Percentiles rank a stretch among this genome's conserved stretches.
These are phyloP conservation scores for Vanilla planifolia DNA, from an alignment of 106 monocot species.

Conservation along the genomic window DNA sequence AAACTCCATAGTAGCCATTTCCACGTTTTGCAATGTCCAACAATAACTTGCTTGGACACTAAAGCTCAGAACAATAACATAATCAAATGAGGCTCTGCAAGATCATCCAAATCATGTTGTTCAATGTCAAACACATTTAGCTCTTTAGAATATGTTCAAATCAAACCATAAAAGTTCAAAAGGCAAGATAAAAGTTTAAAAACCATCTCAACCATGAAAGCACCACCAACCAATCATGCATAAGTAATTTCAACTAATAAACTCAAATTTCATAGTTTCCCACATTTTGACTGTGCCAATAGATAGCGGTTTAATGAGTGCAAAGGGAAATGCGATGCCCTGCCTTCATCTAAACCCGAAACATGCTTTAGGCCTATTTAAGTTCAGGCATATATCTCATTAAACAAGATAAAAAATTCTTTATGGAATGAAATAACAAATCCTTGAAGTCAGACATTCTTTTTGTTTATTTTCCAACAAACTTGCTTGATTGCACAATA, in stretches of 20 bases:
- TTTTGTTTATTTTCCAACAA: too few species aligned
- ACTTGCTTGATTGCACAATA: too few species aligned
- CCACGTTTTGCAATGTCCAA: neutral
- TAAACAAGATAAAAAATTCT: too few species aligned
- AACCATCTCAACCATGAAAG: neutral
- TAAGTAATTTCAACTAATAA: neutral
- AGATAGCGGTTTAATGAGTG: too few species aligned
- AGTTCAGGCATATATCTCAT: too few species aligned
- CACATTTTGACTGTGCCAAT: too few species aligned
- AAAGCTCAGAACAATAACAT: neutral
- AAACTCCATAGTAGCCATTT: constrained; percentile 22
- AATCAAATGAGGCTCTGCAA: neutral
- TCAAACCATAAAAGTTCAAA: neutral
- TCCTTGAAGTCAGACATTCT: too few species aligned
- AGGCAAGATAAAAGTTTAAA: neutral
- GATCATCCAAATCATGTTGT: neutral
- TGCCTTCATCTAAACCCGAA: too few species aligned
- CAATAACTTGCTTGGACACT: neutral
- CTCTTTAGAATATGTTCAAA: neutral
- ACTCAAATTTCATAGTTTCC: neutral
- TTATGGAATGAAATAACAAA: too few species aligned
- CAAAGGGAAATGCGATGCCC: too few species aligned
- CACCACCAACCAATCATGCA: neutral
- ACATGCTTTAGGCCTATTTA: too few species aligned
- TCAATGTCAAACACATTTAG: neutral